Base-by-base conservation (phyloP, 805 yeast genomes). In the Ogataea degrootiae region DNA sequence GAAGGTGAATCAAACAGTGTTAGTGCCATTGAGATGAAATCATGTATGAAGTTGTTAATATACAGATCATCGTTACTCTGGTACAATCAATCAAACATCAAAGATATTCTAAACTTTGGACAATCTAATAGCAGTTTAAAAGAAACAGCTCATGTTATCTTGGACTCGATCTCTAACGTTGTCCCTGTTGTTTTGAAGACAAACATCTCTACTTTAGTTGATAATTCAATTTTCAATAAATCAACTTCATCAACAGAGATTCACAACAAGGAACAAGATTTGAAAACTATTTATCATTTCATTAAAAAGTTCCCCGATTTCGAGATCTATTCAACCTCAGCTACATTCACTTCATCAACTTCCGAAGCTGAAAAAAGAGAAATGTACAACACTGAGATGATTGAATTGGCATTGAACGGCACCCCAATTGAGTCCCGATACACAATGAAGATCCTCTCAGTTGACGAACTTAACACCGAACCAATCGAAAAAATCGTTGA, bases 141-240 rank as follows among this genome's bases (percentile, higher is more conserved):
- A 37, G 43, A 62, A 6, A 53, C 65, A 26, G 74, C 90, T 0
- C 77, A 80, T 46, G 79, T 74, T 42, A 53, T 85, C 4, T 64
- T 88, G 23, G 82, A 80, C 48, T 71, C 76, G 38, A 76, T 87
- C 3, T 81, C 95, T 0, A 56, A 62, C 2, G 71, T 76, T 3
- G 68, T 77, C 41, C 96, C 96, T 0, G 74, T 75, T 14, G 80
- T 83, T 1, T 74, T 89, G 60, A 78, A 77, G 54, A 73, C 75
- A 34, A 87, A 87, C 55, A 69, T 83, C 9, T 65, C 71, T 5
- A 73, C 74, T 6, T 66, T 89, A 46, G 69, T 74, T 4, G 63
- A 69, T 0, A 56, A 26, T 11, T 26, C 31, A 26, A 26, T 26
- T 11, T 26, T 26, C 31, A 7, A 47, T 49, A 41, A 4, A 26